phyloP scores from a whole-genome alignment of 139 green algal genomes.

The Zygnema cylindricum region DNA sequence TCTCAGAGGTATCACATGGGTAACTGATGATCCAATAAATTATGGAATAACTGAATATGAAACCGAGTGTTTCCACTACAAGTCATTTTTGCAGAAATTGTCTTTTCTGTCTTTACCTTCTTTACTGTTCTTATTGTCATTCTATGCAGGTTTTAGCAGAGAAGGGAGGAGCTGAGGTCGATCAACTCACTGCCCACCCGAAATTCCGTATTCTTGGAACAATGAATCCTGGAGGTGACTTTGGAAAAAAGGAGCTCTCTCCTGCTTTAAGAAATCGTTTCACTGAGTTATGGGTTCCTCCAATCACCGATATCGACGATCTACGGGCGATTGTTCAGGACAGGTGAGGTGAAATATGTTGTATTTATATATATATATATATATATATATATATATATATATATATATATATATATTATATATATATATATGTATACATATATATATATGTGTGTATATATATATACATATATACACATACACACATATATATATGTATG shows the following conservation, averaged over 20 bases:
- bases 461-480: neutral
- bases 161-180: slow-evolving; percentile 80
- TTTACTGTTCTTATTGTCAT: neutral
- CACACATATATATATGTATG: neutral
- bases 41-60: slow-evolving; percentile 5
- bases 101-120: neutral
- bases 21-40: too few relatives aligned
- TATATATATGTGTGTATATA: neutral
- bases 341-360: slow-evolving; percentile 23
- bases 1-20: too few relatives aligned
- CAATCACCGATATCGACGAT: slow-evolving; percentile 61
- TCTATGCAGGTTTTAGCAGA: slow-evolving; percentile 79
- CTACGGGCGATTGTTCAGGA: slow-evolving; percentile 64
- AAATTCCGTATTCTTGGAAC: slow-evolving; percentile 92
- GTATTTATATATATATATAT: neutral
- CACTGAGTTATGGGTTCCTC: slow-evolving; percentile 77
- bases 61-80: too few relatives aligned
- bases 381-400: neutral
- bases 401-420: neutral
- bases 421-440: neutral
- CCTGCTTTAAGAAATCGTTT: slow-evolving; percentile 95
- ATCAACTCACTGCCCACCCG: slow-evolving; percentile 80
- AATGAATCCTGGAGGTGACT: slow-evolving; percentile 98
- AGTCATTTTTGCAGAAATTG: too few relatives aligned
- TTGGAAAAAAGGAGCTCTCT: slow-evolving; percentile 97